Percentiles rank a stretch among this genome's conserved stretches.
phyloP scores from a whole-genome alignment of 2,329 filamentous ascomycete genomes.

The Trichothecium sympodiale region DNA sequence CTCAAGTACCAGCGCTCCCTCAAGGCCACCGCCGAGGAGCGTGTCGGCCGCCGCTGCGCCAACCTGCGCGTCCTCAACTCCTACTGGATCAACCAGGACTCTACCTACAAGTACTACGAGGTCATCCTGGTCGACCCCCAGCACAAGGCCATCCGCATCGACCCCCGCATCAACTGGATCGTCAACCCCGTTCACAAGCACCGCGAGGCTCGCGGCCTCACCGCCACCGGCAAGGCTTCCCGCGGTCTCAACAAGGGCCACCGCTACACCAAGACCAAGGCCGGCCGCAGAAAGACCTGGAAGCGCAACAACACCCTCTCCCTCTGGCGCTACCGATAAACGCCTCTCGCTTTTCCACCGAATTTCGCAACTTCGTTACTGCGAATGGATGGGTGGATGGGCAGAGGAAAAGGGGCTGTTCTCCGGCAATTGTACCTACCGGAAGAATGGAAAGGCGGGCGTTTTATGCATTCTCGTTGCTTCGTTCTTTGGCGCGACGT shows the following conservation, averaged over 20 bases:
- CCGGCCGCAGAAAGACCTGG: slow-evolving; percentile 99
- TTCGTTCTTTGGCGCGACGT: no score
- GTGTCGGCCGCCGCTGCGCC: slow-evolving; percentile 97
- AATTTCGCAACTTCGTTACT: no score
- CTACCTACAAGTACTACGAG: slow-evolving; percentile 99
- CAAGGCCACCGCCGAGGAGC: slow-evolving; percentile 96
- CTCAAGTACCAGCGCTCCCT: slow-evolving; percentile 99
- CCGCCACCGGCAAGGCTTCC: slow-evolving; percentile 98
- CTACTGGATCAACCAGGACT: slow-evolving; percentile 99
- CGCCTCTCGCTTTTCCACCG: slow-evolving; percentile 7
- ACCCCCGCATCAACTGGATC: slow-evolving; percentile 99
- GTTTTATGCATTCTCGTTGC: no score
- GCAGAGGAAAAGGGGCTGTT: no score
- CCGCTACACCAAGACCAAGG: slow-evolving; percentile 96
- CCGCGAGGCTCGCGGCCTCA: slow-evolving; percentile 95
- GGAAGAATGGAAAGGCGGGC: no score
- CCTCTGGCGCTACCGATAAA: slow-evolving; percentile 94
- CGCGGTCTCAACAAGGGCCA: slow-evolving; percentile 99
- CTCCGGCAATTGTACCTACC: no score
- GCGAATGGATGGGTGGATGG: no score
- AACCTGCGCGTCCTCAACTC: slow-evolving; percentile 99
- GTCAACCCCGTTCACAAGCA: slow-evolving; percentile 99
- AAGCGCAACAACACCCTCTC: slow-evolving; percentile 99
- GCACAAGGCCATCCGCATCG: slow-evolving; percentile 99
- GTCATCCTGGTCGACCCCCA: slow-evolving; percentile 99